Evolutionary conservation across 2,329 filamentous ascomycete genomes (phyloP).

Genomic region (Aspergillus felis): DNA sequence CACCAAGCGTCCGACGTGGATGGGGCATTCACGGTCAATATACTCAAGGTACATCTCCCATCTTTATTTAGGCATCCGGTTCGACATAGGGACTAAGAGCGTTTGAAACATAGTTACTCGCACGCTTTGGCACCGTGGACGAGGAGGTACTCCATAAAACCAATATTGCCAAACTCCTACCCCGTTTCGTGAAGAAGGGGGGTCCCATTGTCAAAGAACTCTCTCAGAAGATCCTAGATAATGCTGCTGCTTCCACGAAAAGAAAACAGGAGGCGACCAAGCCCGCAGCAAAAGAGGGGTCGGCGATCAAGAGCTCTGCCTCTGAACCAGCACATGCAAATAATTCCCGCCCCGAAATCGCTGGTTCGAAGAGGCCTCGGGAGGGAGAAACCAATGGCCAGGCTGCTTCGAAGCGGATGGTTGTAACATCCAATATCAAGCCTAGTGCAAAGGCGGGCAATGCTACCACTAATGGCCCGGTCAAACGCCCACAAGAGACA

Average conservation of each 20-base stretch:
- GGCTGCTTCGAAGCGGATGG: conserved; percentile 37
- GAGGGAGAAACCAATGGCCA: conserved; percentile 35
- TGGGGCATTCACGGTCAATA: conserved; percentile 40
- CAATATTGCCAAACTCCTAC: conserved; percentile 56
- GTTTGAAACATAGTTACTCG: conserved; percentile 44
- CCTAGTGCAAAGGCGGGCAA: conserved; percentile 24
- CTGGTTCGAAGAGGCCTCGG: conserved; percentile 37
- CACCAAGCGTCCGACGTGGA: conserved; percentile 47
- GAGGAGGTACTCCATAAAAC: conserved; percentile 57
- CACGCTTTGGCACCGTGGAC: conserved; percentile 55
- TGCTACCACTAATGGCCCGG: conserved; percentile 17
- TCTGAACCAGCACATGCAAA: conserved; percentile 11
- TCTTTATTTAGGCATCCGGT: background rate
- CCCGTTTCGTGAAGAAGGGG: conserved; percentile 56
- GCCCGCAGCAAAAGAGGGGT: conserved; percentile 34
- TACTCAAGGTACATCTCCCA: conserved; percentile 41
- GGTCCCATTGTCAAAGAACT: conserved; percentile 54
- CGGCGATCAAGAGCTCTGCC: conserved; percentile 21
- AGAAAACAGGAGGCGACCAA: conserved; percentile 38
- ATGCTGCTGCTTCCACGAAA: conserved; percentile 43
- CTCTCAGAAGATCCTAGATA: conserved; percentile 52
- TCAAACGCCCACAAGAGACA: conserved; percentile 25
- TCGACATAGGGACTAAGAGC: conserved; percentile 18
- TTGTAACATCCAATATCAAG: conserved; percentile 34
- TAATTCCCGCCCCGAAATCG: conserved; percentile 16